Conservation (phyloP, 2,329 filamentous ascomycete species). For the Leptosphaerulina australis region DNA sequence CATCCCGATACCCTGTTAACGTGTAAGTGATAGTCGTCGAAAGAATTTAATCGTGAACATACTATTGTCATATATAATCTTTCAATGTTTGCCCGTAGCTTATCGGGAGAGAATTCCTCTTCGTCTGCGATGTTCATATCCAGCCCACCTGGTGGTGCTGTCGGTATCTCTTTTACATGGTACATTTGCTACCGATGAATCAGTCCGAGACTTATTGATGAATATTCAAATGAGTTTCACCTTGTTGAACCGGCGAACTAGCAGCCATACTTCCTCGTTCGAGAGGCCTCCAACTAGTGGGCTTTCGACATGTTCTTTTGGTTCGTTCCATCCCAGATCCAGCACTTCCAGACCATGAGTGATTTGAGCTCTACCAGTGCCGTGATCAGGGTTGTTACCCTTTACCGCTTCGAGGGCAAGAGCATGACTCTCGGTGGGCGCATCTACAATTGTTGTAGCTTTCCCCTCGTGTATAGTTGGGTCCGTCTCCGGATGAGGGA, state of each 20-base stretch:
- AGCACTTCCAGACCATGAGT: constrained; percentile 60
- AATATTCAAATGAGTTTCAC: constrained; percentile 41
- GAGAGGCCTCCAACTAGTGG: constrained; percentile 70
- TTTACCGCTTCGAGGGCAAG: constrained; percentile 51
- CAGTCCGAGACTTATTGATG: constrained; percentile 19
- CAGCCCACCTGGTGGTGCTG: constrained; percentile 68
- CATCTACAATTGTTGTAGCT: constrained; percentile 46
- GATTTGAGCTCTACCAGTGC: constrained; percentile 54
- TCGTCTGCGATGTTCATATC: constrained; percentile 83
- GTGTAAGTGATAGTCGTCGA: constrained; percentile 11
- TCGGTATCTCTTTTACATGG: constrained; percentile 70
- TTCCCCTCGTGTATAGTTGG: constrained; percentile 37
- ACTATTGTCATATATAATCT: constrained; percentile 79
- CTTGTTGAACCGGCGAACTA: constrained; percentile 77
- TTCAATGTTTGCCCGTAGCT: constrained; percentile 77
- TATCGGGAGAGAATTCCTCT: constrained; percentile 84
- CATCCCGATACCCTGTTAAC: constrained; percentile 61
- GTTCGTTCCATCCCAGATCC: constrained; percentile 73
- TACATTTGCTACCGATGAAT: constrained; percentile 61
- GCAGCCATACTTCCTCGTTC: constrained; percentile 76
- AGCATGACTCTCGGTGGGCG: constrained; percentile 56
- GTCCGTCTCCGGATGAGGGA: constrained; percentile 44
- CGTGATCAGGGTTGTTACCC: constrained; percentile 48
- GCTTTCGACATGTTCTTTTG: constrained; percentile 60
- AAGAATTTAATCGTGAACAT: constrained; percentile 14